Conservation (phyloP, 106 monocot genomes). For the Allium cepa region DNA sequence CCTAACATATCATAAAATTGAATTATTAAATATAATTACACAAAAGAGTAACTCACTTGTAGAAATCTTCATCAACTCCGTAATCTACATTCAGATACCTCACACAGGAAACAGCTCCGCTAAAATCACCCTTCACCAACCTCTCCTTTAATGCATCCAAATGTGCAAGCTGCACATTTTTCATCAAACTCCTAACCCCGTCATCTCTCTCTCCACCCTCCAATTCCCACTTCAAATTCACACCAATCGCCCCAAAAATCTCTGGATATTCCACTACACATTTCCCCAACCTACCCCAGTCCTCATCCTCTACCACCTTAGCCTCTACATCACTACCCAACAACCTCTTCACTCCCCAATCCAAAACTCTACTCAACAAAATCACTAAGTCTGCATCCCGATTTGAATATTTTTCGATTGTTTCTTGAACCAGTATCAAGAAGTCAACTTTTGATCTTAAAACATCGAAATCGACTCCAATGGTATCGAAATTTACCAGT, state of each 20-base stretch:
- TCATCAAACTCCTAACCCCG: slow-evolving; percentile 24
- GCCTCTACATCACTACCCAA: slow-evolving; percentile 29
- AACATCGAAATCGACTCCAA: slow-evolving; percentile 25
- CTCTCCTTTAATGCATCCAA: slow-evolving; percentile 45
- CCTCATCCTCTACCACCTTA: slow-evolving; percentile 22
- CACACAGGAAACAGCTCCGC: slow-evolving; percentile 43
- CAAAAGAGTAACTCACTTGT: slow-evolving; percentile 43
- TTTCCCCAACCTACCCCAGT: slow-evolving; percentile 33
- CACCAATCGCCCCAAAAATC: slow-evolving; percentile 55
- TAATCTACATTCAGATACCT: slow-evolving; percentile 58
- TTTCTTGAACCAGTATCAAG: slow-evolving; percentile 49
- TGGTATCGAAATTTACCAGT: slow-evolving; percentile 31
- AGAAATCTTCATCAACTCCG: slow-evolving; percentile 53
- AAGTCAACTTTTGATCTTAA: slow-evolving; percentile 59
- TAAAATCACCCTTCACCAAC: slow-evolving; percentile 23
- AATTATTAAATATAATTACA: neutral
- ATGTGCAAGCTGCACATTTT: slow-evolving; percentile 63
- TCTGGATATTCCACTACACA: slow-evolving; percentile 41
- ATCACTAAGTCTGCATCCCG: slow-evolving; percentile 13
- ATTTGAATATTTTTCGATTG: slow-evolving; percentile 17
- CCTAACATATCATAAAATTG: too few relatives aligned
- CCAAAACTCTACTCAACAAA: slow-evolving; percentile 30
- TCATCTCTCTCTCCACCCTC: slow-evolving; percentile 23
- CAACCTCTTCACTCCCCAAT: slow-evolving; percentile 50
- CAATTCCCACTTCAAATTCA: slow-evolving; percentile 43